These are phyloP conservation scores for Trichomonas gallinae DNA, from an alignment of 208 protist species.

Conservation along the genomic window DNA sequence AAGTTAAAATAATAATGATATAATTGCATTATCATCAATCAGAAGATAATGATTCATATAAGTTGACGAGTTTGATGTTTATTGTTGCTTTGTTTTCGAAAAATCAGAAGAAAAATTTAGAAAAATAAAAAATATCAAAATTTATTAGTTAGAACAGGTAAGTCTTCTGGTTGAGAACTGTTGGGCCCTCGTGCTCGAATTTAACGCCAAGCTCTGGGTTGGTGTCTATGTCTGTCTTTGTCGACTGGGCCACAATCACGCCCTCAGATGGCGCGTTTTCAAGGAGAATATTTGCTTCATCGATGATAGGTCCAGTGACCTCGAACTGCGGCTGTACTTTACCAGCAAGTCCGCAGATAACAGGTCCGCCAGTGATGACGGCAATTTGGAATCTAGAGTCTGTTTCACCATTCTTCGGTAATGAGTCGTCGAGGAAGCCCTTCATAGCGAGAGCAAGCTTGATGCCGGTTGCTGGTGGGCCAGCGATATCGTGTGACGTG, in stretches of 20 bases:
- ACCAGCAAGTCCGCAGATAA: not conserved
- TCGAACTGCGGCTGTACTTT: not conserved
- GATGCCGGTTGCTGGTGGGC: not conserved
- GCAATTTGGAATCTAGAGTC: not conserved
- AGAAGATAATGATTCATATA: too few relatives aligned
- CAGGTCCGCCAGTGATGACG: not conserved
- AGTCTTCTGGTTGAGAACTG: not conserved
- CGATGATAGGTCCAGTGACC: not conserved
- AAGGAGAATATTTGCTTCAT: not conserved
- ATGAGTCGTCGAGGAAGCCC: not conserved
- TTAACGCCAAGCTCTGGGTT: not conserved
- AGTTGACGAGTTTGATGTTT: too few relatives aligned
- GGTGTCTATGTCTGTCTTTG: not conserved
- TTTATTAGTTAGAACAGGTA: not conserved
- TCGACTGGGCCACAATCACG: not conserved
- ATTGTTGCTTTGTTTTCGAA: too few relatives aligned
- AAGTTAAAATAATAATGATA: too few relatives aligned
- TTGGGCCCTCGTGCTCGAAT: not conserved
- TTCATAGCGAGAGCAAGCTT: not conserved
- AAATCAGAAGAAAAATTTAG: too few relatives aligned
- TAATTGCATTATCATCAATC: too few relatives aligned
- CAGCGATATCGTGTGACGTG: not conserved
- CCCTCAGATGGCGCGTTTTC: not conserved
- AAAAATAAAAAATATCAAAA: too few relatives aligned
- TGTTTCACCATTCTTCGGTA: not conserved